Percentiles rank a stretch among this genome's conserved stretches.
Conservation (phyloP, 2,329 filamentous ascomycete species). For the Ilyonectria sp. region DNA sequence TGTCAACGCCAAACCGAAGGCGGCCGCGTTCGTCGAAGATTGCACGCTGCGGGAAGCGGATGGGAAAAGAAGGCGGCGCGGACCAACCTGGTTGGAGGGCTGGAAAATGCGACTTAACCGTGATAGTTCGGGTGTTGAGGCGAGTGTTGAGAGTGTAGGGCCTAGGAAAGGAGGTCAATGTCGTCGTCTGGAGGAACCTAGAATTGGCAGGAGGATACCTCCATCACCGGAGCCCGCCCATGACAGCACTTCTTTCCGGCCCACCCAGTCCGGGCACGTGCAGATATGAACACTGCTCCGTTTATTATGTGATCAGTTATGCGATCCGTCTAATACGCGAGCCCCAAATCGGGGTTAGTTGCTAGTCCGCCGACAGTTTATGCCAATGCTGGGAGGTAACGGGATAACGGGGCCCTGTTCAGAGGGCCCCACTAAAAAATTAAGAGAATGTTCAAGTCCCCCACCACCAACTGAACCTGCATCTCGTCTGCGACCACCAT, state of each 20-base stretch:
- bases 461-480: constrained; percentile 40
- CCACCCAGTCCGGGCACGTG: constrained; percentile 40
- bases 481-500: constrained; percentile 33
- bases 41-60: constrained; percentile 23
- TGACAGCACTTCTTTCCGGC: constrained; percentile 35
- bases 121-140: constrained; percentile 40
- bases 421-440: constrained; percentile 49
- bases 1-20: constrained; percentile 41
- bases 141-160: constrained; percentile 23
- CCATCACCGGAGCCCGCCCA: constrained; percentile 1
- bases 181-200: constrained; percentile 40
- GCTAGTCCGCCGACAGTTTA: constrained; percentile 8
- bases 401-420: constrained; percentile 28
- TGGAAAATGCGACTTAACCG: constrained; percentile 34
- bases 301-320: constrained; percentile 13
- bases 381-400: constrained; percentile 13
- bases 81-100: constrained; percentile 13
- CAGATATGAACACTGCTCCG: constrained; percentile 39
- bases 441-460: constrained; percentile 43
- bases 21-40: constrained; percentile 16
- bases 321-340: constrained; percentile 29
- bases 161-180: constrained; percentile 46
- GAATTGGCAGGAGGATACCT: constrained; percentile 49
- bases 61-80: constrained; percentile 17
- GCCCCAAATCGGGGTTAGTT: constrained; percentile 27